Base-by-base conservation (phyloP, 78 protist species). In the Dictyostelium citrinum region DNA sequence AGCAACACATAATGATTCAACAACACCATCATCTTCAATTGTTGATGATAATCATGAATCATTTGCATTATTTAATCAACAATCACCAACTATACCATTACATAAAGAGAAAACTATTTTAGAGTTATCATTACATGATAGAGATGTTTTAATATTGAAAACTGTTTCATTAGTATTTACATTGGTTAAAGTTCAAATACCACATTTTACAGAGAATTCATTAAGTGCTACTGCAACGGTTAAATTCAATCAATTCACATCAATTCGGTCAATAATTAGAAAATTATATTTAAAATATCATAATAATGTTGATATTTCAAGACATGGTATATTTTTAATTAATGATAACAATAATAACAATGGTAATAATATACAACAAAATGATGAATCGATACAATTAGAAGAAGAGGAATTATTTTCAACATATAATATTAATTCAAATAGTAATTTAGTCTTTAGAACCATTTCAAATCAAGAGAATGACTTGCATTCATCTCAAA, bases 331-430 rank as follows among this genome's bases (percentile, higher is more conserved):
- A 9, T 88, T 78, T 46, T 46, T 61, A 16, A n/a, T 11, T 0
- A 29, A 29, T 24, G 5, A n/a, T 61, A 27, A 61, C 9, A n/a
- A 61, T 51, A 20, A 20, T 51, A 51, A 51, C 20, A 51, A 20
- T 51, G 20, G 5, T 51, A 51, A 5, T 51, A 17, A 49, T 49
- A 49, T 39, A 71, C 12, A 35, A 41, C 29, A 29, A 75, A 6
- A 14, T 5, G 92, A 86, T n/a, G 68, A 37, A 6, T 39, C 43
- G 5, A 55, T 55, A 11, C 72, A n/a, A 64, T 33, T 88, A 9
- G 93, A 88, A 0, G 93, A 88, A 46, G 93, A 88, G 10, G 93
- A 88, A 29, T n/a, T 88, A 31, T 88, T 88, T 64, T 88, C 93
- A 9, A 64, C 79, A 5, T 88, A 78, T n/a, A 67, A 79, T 22